Conservation (phyloP, 169 alveolate species). For the Plasmodium ovale region DNA sequence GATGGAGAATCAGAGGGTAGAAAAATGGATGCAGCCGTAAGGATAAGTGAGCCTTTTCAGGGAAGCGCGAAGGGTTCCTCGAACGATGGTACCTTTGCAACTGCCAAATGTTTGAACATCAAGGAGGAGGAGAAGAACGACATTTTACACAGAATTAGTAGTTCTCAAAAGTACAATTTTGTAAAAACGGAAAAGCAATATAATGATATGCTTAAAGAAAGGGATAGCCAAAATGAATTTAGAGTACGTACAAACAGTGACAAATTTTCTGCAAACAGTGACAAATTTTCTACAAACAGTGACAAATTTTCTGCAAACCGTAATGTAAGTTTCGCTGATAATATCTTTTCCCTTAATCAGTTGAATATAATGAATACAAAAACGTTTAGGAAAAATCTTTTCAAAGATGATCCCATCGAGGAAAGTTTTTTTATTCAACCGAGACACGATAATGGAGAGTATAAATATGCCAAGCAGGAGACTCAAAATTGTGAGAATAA, state of each 20-base stretch:
- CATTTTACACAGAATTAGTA: not conserved
- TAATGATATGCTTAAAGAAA: slow-evolving; percentile 19
- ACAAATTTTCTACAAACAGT: not conserved
- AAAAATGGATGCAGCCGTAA: not conserved
- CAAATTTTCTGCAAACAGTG: not conserved
- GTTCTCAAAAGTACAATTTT: slow-evolving; percentile 50
- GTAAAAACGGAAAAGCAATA: slow-evolving; percentile 55
- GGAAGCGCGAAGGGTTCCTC: not conserved
- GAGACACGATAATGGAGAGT: not conserved
- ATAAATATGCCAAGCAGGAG: not conserved
- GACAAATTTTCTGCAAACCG: not conserved
- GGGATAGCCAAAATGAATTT: not conserved
- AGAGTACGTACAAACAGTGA: not conserved
- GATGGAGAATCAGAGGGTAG: not conserved
- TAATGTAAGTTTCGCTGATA: slow-evolving; percentile 66
- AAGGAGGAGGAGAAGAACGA: not conserved
- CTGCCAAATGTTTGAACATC: not conserved
- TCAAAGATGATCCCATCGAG: not conserved
- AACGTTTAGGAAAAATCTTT: slow-evolving; percentile 15
- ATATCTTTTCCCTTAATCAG: not conserved
- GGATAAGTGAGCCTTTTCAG: not conserved
- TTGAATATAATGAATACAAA: slow-evolving; percentile 53
- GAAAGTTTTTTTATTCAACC: no score
- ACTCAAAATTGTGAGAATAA: not conserved
- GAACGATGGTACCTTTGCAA: not conserved